Percentiles rank a stretch among this genome's conserved stretches.
Evolutionary conservation across 1,284 basidiomycete species (phyloP).

Genomic region (Laetiporus sulphureus): DNA sequence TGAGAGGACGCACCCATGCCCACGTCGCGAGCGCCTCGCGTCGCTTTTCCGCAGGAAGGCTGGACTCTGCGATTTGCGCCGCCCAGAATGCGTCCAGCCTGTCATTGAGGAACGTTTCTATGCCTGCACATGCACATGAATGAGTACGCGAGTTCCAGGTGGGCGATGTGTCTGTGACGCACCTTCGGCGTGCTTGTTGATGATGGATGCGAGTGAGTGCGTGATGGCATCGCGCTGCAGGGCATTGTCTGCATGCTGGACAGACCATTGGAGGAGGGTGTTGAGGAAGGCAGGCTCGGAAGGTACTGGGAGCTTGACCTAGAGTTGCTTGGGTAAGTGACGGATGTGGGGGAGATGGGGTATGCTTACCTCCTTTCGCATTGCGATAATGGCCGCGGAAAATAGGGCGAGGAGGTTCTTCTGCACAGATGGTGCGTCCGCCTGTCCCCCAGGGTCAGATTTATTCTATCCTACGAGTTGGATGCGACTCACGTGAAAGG

Average conservation of each 20-base stretch:
- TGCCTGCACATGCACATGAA: too few species aligned
- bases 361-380: conserved; percentile 65
- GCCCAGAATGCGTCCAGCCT: conserved; percentile 40
- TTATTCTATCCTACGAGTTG: not conserved
- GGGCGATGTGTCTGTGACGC: conserved; percentile 7
- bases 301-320: conserved; percentile 45
- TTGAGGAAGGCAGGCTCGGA: conserved; percentile 47
- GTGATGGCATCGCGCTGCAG: conserved; percentile 55
- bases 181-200: conserved; percentile 77
- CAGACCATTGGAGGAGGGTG: conserved; percentile 51
- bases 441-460: conserved; percentile 27
- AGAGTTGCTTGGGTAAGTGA: too few species aligned
- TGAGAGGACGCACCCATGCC: conserved; percentile 55
- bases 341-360: too few species aligned
- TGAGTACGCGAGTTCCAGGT: too few species aligned
- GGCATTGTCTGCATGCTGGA: conserved; percentile 41
- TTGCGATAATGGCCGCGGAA: conserved; percentile 53
- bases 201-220: conserved; percentile 57
- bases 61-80: conserved; percentile 32
- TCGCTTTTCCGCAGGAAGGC: conserved; percentile 32
- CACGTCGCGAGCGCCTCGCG: conserved; percentile 54
- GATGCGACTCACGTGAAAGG: conserved; percentile 37
- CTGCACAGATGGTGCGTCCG: conserved; percentile 38
- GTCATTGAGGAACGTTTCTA: conserved; percentile 19
- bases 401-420: conserved; percentile 64